Percentiles rank a stretch among this genome's conserved stretches.
Evolutionary conservation across 2,329 filamentous ascomycete species (phyloP).

Genomic region (Nemania sp.): DNA sequence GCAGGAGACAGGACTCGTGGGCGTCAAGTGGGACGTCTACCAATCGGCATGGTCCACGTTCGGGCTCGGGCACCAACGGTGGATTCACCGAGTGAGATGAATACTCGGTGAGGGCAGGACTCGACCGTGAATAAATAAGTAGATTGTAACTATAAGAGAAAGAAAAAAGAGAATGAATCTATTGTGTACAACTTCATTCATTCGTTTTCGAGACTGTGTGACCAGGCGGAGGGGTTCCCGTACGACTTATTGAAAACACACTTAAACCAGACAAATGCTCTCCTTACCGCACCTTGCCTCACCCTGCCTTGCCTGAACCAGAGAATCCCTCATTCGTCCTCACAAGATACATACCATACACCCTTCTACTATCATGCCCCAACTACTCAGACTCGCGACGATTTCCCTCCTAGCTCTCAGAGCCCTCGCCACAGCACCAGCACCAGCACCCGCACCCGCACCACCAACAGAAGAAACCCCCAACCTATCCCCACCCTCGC

Average conservation of each 20-base stretch:
- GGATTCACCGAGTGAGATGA: constrained; percentile 16
- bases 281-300: not conserved
- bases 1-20: not conserved
- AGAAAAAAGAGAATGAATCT: not conserved
- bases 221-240: not conserved
- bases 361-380: not conserved
- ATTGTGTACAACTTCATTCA: too few relatives aligned
- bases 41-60: constrained; percentile 34
- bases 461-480: not conserved
- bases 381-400: not conserved
- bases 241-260: not conserved
- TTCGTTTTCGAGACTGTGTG: not conserved
- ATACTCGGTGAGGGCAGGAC: constrained; percentile 24
- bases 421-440: not conserved
- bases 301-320: not conserved
- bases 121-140: not conserved
- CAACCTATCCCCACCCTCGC: too few relatives aligned
- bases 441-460: not conserved
- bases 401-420: not conserved
- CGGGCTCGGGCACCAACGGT: constrained; percentile 28
- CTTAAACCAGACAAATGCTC: not conserved
- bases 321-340: not conserved
- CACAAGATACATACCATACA: not conserved
- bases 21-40: constrained; percentile 17
- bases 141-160: not conserved